Evolutionary conservation across 2,329 filamentous ascomycete species (phyloP).

Genomic region (Acephala macrosclerotiorum): DNA sequence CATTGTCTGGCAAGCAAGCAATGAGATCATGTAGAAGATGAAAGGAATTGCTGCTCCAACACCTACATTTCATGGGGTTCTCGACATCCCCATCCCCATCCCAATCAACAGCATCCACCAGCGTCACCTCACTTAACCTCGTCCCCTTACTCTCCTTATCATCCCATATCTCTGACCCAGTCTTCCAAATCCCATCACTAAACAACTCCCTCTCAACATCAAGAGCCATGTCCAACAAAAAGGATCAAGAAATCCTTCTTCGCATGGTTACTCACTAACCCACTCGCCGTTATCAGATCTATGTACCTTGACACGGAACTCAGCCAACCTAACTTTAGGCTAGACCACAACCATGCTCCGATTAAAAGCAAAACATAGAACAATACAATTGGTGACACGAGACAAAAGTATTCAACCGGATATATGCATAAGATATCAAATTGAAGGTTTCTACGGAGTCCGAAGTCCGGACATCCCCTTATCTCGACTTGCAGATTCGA

Average conservation of each 20-base stretch:
- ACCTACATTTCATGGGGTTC: slow-evolving; percentile 46
- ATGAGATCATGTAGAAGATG: too few species aligned
- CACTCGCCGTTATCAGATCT: background rate
- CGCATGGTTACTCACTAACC: background rate
- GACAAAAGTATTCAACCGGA: background rate
- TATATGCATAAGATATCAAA: background rate
- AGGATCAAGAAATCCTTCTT: background rate
- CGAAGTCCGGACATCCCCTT: background rate
- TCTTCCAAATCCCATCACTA: background rate
- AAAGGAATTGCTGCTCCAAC: too few species aligned
- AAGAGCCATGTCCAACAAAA: background rate
- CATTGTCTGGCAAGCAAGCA: too few species aligned
- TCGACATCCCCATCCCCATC: slow-evolving; percentile 40
- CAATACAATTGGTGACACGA: too few species aligned
- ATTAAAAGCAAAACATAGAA: background rate
- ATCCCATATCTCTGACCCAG: background rate
- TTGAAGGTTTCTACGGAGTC: background rate
- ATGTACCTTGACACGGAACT: background rate
- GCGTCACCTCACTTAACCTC: background rate
- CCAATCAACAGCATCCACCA: slow-evolving; percentile 32
- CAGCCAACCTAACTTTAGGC: background rate
- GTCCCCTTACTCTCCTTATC: background rate
- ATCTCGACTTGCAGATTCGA: background rate
- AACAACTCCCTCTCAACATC: background rate
- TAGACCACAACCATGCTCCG: too few species aligned